Evolutionary conservation across 1,284 basidiomycete species (phyloP).

Genomic region (Anthracocystis panici-leucophaei): DNA sequence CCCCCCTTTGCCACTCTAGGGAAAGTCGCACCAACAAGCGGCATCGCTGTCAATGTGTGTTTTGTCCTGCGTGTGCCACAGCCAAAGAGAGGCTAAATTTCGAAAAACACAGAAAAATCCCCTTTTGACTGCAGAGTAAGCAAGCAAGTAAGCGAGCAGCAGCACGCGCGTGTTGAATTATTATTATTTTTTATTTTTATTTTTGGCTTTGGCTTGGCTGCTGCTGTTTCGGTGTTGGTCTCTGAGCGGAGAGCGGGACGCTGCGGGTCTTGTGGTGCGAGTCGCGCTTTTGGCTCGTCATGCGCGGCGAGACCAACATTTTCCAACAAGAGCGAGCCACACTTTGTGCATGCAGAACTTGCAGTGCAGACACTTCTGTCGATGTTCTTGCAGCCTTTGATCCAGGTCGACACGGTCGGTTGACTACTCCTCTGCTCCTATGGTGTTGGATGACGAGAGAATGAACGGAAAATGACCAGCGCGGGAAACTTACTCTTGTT

Average conservation of each 20-base stretch:
- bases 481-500: neutral
- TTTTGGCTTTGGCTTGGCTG: neutral
- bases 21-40: too few species aligned
- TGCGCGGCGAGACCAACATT: constrained; percentile 7
- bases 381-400: neutral
- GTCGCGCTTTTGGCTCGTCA: neutral
- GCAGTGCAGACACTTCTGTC: neutral
- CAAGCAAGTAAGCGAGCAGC: neutral
- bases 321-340: neutral
- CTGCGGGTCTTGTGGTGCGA: neutral
- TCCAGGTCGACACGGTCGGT: too few species aligned
- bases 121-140: neutral
- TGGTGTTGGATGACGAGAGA: neutral
- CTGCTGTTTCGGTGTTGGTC: constrained; percentile 2
- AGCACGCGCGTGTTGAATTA: constrained; percentile 5
- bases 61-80: too few species aligned
- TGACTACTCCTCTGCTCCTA: neutral
- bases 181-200: neutral
- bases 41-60: too few species aligned
- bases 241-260: neutral
- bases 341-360: neutral
- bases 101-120: too few species aligned
- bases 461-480: neutral
- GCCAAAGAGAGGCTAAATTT: too few species aligned
- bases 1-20: too few species aligned